Percentiles rank a stretch among this genome's conserved stretches.
Evolutionary conservation across 352 stramenopile genomes (phyloP).

Genomic region (Globisporangium emineosum): DNA sequence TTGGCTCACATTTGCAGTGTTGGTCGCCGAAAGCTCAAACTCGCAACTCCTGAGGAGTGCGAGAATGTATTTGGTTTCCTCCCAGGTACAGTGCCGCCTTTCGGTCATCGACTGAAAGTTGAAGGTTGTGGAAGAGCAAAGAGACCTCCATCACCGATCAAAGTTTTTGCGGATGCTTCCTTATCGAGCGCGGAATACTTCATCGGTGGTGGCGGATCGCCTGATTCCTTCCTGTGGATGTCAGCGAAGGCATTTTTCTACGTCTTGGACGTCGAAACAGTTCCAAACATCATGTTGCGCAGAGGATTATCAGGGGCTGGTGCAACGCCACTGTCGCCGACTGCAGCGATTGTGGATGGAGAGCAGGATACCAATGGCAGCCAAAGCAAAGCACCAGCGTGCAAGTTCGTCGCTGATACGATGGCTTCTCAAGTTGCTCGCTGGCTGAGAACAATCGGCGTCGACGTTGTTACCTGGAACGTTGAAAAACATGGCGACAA

Average conservation of each 20-base stretch:
- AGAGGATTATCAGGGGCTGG: constrained; percentile 9
- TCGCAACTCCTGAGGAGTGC: constrained; percentile 59
- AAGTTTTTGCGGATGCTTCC: constrained; percentile 39
- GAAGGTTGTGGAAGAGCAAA: neutral
- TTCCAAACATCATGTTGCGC: constrained; percentile 34
- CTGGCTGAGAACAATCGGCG: constrained; percentile 73
- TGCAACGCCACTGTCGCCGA: neutral
- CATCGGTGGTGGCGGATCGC: constrained; percentile 44
- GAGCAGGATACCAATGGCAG: neutral
- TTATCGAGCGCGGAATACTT: constrained; percentile 34
- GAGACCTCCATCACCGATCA: constrained; percentile 9
- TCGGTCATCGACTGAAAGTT: constrained; percentile 32
- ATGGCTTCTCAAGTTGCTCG: constrained; percentile 74
- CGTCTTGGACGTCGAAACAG: constrained; percentile 29
- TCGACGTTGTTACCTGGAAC: constrained; percentile 75
- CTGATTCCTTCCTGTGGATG: constrained; percentile 43
- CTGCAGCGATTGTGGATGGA: neutral
- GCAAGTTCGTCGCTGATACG: constrained; percentile 72
- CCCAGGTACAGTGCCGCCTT: constrained; percentile 59
- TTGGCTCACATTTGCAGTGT: constrained; percentile 47
- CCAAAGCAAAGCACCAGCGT: constrained; percentile 19
- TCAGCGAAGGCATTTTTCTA: constrained; percentile 38
- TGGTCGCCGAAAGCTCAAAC: constrained; percentile 61
- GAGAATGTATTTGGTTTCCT: constrained; percentile 57
- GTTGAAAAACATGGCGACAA: constrained; percentile 29